phyloP scores from a whole-genome alignment of 2,329 filamentous ascomycete species.

The Calonectria montana region DNA sequence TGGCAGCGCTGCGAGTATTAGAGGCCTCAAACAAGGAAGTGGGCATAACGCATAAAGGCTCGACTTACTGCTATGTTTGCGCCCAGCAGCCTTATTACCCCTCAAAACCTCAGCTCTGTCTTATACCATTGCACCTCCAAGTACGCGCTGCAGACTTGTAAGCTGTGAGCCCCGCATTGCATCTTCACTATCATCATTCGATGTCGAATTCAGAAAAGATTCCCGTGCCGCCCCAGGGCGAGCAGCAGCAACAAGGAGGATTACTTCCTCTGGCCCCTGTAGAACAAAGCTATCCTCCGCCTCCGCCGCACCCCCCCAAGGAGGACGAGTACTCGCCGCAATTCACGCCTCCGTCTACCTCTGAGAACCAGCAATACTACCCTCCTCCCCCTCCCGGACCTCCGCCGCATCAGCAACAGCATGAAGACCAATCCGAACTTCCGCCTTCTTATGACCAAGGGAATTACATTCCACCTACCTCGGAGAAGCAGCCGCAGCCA shows the following conservation, averaged over 20 bases:
- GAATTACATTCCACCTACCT: not conserved
- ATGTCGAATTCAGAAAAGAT: constrained; percentile 23
- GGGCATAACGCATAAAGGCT: not conserved
- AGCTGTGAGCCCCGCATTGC: constrained; percentile 1
- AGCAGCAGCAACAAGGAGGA: not conserved
- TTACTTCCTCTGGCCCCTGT: not conserved
- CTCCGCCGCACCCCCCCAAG: not conserved
- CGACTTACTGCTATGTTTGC: not conserved
- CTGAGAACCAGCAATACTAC: constrained; percentile 33
- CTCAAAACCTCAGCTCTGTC: not conserved
- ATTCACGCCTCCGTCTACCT: constrained; percentile 29
- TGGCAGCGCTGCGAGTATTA: not conserved
- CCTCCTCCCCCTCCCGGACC: constrained; percentile 42
- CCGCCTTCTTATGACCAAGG: constrained; percentile 21
- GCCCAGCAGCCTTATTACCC: not conserved
- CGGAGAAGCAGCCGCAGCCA: constrained; percentile 8
- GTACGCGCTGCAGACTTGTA: not conserved
- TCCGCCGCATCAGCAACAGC: constrained; percentile 30
- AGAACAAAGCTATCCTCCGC: not conserved
- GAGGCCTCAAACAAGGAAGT: constrained; percentile 31
- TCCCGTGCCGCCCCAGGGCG: constrained; percentile 7
- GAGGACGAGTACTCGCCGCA: not conserved
- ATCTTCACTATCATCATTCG: not conserved
- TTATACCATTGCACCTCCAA: not conserved
- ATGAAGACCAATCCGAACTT: constrained; percentile 16